Evolutionary conservation across 2,329 filamentous ascomycete genomes (phyloP), one percentile per base, ranked within the genome.

Genomic region (Orbilia quercus): DNA sequence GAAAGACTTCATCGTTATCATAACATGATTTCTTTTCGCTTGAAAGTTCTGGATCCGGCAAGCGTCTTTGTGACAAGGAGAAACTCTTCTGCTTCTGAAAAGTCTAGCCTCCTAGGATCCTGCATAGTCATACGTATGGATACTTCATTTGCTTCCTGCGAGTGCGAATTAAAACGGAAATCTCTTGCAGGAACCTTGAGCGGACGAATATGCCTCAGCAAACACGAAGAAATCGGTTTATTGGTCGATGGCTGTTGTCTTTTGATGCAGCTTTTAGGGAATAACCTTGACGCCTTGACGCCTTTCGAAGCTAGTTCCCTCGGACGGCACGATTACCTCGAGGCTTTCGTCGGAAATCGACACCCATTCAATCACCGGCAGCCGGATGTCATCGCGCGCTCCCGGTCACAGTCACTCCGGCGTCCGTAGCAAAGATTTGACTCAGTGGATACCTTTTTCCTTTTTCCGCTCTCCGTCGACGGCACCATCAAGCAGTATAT

Each of bases 261-360:
- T 51, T n/a, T 28, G 14, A 58, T 69, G 64, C 64, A 69, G 55
- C 28, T 20, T 69, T 23, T 54, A 55, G 48, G 64, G 55, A 62
- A 38, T 44, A 55, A 62, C 48, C 45, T 62, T 12, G 48, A 54
- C 47, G 45, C 48, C 64, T 42, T n/a, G n/a, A n/a, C n/a, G n/a
- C n/a, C n/a, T n/a, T n/a, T 47, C 4, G 28, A n/a, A 22, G 20
- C 55, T 51, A 55, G 47, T 36, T 62, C 36, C 63, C 36, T 20
- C 45, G 48, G 9, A 34, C 64, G 40, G 38, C 14, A 36, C 6
- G 22, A 31, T 11, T 54, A 48, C 38, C 38, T 60, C 18, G 50
- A 54, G n/a, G 23, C 44, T 40, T 38, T 7, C 16, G 18, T 54
- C 16, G n/a, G 25, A 31, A 47, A 31, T 59, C n/a, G 54, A 55